phyloP scores from a whole-genome alignment of 1,284 basidiomycete genomes.

The Ceratobasidium papillatum region DNA sequence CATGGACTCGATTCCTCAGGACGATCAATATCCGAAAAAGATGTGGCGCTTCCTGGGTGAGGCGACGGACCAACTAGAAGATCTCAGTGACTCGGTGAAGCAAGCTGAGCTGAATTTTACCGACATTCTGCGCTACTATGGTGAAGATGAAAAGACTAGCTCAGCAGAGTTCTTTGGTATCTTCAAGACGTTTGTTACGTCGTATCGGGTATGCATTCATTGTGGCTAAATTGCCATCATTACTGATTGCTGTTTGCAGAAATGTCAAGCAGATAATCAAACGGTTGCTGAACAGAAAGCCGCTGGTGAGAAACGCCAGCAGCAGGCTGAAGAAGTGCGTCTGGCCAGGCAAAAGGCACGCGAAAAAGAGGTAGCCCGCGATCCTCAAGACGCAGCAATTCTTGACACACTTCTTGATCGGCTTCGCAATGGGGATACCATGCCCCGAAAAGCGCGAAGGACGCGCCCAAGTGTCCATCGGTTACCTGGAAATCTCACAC shows the following conservation, averaged over 20 bases:
- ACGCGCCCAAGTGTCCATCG: conserved; percentile 52
- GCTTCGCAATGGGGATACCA: conserved; percentile 71
- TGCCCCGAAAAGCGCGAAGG: conserved; percentile 64
- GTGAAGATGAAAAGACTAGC: conserved; percentile 85
- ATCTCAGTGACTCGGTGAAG: conserved; percentile 85
- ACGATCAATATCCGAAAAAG: conserved; percentile 82
- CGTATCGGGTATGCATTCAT: conserved; percentile 73
- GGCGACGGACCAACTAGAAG: conserved; percentile 77
- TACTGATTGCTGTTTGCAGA: conserved; percentile 58
- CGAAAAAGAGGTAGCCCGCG: conserved; percentile 57
- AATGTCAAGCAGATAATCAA: conserved; percentile 84
- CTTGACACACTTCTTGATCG: conserved; percentile 79
- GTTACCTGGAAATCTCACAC: conserved; percentile 7
- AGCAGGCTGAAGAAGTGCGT: conserved; percentile 68
- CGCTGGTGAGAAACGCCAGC: conserved; percentile 70
- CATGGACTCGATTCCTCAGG: conserved; percentile 60
- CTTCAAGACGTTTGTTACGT: conserved; percentile 94
- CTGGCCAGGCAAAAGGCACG: conserved; percentile 63
- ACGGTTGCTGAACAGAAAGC: conserved; percentile 70
- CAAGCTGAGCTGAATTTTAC: conserved; percentile 81
- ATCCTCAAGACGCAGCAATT: conserved; percentile 67
- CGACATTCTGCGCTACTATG: conserved; percentile 88
- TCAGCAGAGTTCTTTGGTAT: conserved; percentile 92
- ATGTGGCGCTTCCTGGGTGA: conserved; percentile 89
- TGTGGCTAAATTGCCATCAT: conserved; percentile 18